A percentile compares a stretch with the other conserved stretches of the same genome.
Conservation (phyloP, 768 basidiomycete genomes). For the Pisolithus tinctorius region DNA sequence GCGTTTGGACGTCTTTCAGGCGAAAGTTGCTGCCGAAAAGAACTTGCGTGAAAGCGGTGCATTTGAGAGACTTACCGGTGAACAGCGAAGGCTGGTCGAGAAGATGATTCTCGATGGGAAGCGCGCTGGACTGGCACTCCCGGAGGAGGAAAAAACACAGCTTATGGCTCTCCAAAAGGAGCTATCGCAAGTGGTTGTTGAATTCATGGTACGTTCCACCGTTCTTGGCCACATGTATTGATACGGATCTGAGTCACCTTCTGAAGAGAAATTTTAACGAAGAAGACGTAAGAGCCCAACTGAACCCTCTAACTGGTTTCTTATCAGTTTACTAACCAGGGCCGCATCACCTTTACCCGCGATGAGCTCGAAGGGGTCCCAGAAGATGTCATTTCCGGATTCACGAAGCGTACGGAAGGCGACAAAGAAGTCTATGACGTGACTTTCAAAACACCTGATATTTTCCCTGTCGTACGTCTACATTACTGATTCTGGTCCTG, state of each 20-base stretch:
- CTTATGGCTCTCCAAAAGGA: slow-evolving; percentile 66
- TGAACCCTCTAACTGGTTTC: neutral
- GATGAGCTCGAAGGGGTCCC: slow-evolving; percentile 81
- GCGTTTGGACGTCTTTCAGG: slow-evolving; percentile 74
- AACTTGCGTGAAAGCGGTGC: slow-evolving; percentile 57
- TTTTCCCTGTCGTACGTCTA: slow-evolving; percentile 60
- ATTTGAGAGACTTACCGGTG: slow-evolving; percentile 55
- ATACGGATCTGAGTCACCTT: neutral
- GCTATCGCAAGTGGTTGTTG: slow-evolving; percentile 66
- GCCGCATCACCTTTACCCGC: slow-evolving; percentile 52
- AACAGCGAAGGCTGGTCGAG: slow-evolving; percentile 74
- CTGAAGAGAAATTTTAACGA: slow-evolving; percentile 83
- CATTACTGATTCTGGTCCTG: neutral
- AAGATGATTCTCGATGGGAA: slow-evolving; percentile 76
- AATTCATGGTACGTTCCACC: slow-evolving; percentile 58
- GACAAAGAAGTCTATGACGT: slow-evolving; percentile 59
- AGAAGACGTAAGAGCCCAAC: slow-evolving; percentile 50
- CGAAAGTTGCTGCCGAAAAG: slow-evolving; percentile 62
- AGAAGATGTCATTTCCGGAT: slow-evolving; percentile 72
- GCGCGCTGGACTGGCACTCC: slow-evolving; percentile 69
- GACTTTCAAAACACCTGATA: slow-evolving; percentile 79
- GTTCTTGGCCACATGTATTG: neutral
- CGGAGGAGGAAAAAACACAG: slow-evolving; percentile 52
- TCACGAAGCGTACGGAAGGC: slow-evolving; percentile 55
- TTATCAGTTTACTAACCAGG: slow-evolving; percentile 31